Base-by-base conservation (phyloP, 495 filamentous ascomycete genomes). In the Lasiosphaeria ovina region DNA sequence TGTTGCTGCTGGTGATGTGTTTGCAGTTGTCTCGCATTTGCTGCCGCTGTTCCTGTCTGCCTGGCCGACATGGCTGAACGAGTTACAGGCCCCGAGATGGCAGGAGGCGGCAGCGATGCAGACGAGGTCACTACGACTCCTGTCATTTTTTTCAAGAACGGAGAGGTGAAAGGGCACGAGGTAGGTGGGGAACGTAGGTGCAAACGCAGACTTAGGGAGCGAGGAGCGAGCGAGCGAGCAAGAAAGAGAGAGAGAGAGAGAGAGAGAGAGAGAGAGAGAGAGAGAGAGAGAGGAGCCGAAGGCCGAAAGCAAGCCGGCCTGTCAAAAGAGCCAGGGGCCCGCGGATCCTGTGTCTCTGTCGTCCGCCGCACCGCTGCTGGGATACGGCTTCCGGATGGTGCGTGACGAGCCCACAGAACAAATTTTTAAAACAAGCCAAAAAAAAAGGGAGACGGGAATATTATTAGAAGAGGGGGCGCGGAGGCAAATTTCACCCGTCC, bases 11-110 rank as follows among this genome's bases (percentile, higher is more conserved):
- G n/a, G 7, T 31, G 53, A 31, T 35, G 56, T 34, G 14, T 31
- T 24, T 6, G 35, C 32, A 12, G 53, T 52, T 42, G 54, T 33
- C 8, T 35, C 11, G 49, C 35, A 48, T 12, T 45, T 58, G 55
- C 42, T 55, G 60, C 34, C 49, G 45, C 51, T 59, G 38, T 49
- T 54, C 48, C 51, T 38, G 50, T 50, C 58, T 63, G 58, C 38
- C 38, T 62, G 42, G 58, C 55, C 59, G 69, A 60, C 67, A 69
- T 66, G 62, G 62, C 69, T 67, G 66, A 66, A 54, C 63, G 62
- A 33, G 64, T 66, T 33, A 66, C 34, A 24, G 62, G 69, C 3
- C 65, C 55, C 4, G 62, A 42, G 32, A 48, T 57, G 24, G 59
- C 32, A 34, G n/a, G 35, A 35, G 14, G 51, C 32, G 11, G 51